Conservation (phyloP, 129 eudicot species). For the Flaveria bidentis region DNA sequence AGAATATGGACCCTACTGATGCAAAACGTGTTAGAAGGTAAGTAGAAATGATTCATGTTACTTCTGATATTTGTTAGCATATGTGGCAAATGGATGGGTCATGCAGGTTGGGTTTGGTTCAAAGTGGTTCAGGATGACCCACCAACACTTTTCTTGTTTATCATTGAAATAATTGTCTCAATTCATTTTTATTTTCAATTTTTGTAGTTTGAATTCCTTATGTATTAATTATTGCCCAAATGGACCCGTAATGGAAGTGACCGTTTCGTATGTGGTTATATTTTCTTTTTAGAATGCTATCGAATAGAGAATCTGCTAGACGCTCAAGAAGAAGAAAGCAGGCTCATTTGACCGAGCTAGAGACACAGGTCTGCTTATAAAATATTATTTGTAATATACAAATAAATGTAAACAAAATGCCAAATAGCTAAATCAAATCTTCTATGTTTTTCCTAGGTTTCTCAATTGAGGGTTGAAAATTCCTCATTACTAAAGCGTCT, state of each 20-base stretch:
- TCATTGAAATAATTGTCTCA: neutral
- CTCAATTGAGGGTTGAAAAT: slow-evolving; percentile 91
- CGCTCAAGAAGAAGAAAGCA: slow-evolving; percentile 96
- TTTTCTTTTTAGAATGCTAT: slow-evolving; percentile 72
- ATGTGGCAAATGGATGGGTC: neutral
- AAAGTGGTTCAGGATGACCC: neutral
- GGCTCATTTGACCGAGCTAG: slow-evolving; percentile 97
- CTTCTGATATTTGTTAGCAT: neutral
- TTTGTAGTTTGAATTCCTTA: neutral
- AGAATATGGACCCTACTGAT: slow-evolving; percentile 80
- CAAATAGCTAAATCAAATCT: neutral
- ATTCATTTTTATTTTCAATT: neutral
- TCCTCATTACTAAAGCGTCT: slow-evolving; percentile 79
- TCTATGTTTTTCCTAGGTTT: slow-evolving; percentile 51
- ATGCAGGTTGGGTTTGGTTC: neutral
- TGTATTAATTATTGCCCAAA: neutral
- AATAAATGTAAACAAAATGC: slow-evolving; percentile 7
- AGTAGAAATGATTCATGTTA: slow-evolving; percentile 9
- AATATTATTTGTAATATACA: neutral
- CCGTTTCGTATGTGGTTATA: slow-evolving; percentile 2
- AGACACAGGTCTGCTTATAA: slow-evolving; percentile 62
- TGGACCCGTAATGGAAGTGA: neutral
- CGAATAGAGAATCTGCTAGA: slow-evolving; percentile 97
- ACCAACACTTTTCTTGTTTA: neutral
- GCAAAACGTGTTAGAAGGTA: slow-evolving; percentile 97